A percentile compares a stretch with the other conserved stretches of the same genome.
Evolutionary conservation across 345 rosid species (phyloP).

Genomic region (Ailanthus altissimus): DNA sequence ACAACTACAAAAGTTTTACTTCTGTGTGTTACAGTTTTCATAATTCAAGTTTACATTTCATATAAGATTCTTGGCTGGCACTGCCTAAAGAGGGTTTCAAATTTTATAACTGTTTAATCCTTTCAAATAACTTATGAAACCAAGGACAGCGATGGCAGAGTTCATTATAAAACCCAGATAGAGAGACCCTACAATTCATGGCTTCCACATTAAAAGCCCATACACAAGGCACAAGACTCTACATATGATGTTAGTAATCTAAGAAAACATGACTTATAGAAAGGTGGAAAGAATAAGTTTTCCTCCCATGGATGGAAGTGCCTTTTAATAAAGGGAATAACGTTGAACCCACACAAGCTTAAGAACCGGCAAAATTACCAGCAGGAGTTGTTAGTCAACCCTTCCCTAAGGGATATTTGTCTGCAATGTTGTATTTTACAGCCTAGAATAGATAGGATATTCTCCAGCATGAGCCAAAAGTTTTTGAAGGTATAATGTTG

Average conservation of each 20-base stretch:
- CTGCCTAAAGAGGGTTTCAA: background rate
- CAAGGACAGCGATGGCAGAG: background rate
- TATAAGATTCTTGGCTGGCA: background rate
- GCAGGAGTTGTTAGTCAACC: background rate
- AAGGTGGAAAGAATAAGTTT: background rate
- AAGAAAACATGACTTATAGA: background rate
- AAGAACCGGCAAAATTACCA: background rate
- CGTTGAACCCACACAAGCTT: background rate
- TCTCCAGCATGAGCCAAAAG: background rate
- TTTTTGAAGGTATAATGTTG: slow-evolving; percentile 4
- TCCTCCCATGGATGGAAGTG: background rate
- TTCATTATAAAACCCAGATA: background rate
- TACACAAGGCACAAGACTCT: background rate
- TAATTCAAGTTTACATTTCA: background rate
- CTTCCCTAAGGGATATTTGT: background rate
- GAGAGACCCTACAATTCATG: background rate
- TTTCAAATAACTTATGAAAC: background rate
- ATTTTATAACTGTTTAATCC: background rate
- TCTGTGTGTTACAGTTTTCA: background rate
- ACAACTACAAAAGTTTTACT: background rate
- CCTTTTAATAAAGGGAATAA: background rate
- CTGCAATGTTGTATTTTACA: background rate
- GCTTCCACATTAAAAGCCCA: background rate
- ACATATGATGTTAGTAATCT: background rate
- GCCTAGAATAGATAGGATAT: background rate